Conservation (phyloP, 2,329 filamentous ascomycete species). For the Ceratocystiopsis brevicomis region DNA sequence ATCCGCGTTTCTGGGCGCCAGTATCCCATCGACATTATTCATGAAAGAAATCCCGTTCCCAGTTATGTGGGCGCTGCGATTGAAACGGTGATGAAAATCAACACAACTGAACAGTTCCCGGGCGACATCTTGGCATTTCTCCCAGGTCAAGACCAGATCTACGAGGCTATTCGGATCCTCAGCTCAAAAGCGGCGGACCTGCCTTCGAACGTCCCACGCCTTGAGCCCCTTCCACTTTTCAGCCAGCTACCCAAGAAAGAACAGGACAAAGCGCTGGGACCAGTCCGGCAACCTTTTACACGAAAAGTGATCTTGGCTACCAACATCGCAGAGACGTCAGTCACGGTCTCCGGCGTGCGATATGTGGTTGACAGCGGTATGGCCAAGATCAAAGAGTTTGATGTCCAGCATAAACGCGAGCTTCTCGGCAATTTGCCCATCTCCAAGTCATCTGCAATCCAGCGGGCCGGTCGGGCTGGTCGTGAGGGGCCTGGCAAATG, state of each 20-base stretch:
- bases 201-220: slow-evolving; percentile 53
- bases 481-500: slow-evolving; percentile 84
- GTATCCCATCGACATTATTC: slow-evolving; percentile 61
- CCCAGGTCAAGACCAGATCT: slow-evolving; percentile 83
- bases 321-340: slow-evolving; percentile 96
- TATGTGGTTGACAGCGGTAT: slow-evolving; percentile 89
- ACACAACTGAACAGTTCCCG: slow-evolving; percentile 73
- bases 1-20: slow-evolving; percentile 66
- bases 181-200: slow-evolving; percentile 61
- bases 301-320: slow-evolving; percentile 84
- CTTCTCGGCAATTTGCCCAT: slow-evolving; percentile 44
- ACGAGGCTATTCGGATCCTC: slow-evolving; percentile 58
- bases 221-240: slow-evolving; percentile 62
- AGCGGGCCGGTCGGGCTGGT: slow-evolving; percentile 78
- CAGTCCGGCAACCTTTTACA: slow-evolving; percentile 49
- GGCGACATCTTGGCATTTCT: slow-evolving; percentile 88
- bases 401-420: too few species aligned
- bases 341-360: slow-evolving; percentile 83
- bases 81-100: slow-evolving; percentile 69
- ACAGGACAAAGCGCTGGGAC: slow-evolving; percentile 72
- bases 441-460: slow-evolving; percentile 81
- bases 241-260: slow-evolving; percentile 74
- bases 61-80: slow-evolving; percentile 51
- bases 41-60: slow-evolving; percentile 50
- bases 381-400: slow-evolving; percentile 73